A percentile compares a stretch with the other conserved stretches of the same genome.
These are phyloP conservation scores for Didymella pinodella DNA, from an alignment of 2,329 filamentous ascomycete species.

Conservation along the genomic window DNA sequence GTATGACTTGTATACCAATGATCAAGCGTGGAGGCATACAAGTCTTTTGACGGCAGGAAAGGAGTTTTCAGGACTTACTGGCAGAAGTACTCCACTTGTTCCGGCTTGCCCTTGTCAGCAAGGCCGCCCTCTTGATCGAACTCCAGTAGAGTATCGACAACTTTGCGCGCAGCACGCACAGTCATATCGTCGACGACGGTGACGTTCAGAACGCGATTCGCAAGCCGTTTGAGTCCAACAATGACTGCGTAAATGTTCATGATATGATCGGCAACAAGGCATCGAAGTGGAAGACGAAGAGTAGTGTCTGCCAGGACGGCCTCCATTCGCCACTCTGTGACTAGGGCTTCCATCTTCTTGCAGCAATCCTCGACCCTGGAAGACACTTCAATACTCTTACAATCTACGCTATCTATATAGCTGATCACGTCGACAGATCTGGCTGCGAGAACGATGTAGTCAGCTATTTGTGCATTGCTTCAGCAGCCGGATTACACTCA, in stretches of 20 bases:
- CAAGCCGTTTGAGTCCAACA: neutral
- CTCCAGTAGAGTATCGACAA: neutral
- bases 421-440: neutral
- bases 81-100: neutral
- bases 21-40: neutral
- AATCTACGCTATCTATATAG: neutral
- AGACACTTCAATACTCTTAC: neutral
- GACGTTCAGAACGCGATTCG: neutral
- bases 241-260: neutral
- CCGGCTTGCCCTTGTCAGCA: neutral
- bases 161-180: neutral
- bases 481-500: neutral
- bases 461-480: neutral
- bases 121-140: neutral
- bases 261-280: neutral
- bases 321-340: neutral
- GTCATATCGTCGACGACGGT: neutral
- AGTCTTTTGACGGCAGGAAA: neutral
- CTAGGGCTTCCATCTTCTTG: neutral
- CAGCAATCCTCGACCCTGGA: neutral
- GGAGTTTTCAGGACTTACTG: neutral
- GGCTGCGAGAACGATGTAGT: neutral
- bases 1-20: neutral
- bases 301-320: neutral
- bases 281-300: neutral